These are phyloP conservation scores for Calycina marina DNA, from an alignment of 2,329 filamentous ascomycete genomes.

Conservation along the genomic window DNA sequence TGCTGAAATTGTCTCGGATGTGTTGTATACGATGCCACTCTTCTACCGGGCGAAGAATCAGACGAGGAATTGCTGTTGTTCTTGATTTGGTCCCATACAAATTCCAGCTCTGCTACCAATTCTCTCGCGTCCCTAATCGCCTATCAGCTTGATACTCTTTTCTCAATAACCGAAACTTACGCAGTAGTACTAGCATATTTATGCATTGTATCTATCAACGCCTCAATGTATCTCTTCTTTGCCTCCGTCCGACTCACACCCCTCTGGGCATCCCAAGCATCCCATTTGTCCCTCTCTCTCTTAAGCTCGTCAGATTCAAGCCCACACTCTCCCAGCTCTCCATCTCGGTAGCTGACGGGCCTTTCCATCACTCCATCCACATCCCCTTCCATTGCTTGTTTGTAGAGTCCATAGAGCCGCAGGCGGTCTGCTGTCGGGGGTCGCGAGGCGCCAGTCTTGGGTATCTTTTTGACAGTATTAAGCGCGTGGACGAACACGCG, in stretches of 20 bases:
- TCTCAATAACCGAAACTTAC: conserved; percentile 28
- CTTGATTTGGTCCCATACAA: conserved; percentile 97
- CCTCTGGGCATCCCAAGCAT: conserved; percentile 85
- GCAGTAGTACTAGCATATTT: conserved; percentile 74
- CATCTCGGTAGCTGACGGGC: conserved; percentile 46
- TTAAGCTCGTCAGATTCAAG: conserved; percentile 27
- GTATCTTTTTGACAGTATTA: conserved; percentile 96
- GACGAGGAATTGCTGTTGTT: conserved; percentile 59
- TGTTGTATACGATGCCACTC: conserved; percentile 18
- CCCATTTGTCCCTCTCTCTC: conserved; percentile 58
- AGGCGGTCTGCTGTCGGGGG: conserved; percentile 76
- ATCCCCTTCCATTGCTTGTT: conserved; percentile 97
- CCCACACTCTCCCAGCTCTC: conserved; percentile 30
- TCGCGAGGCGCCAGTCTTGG: conserved; percentile 78
- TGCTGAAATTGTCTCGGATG: conserved; percentile 29
- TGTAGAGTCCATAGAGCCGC: conserved; percentile 93
- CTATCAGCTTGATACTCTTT: conserved; percentile 6
- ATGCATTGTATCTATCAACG: conserved; percentile 93
- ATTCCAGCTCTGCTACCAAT: conserved; percentile 88
- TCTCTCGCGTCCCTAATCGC: conserved; percentile 57
- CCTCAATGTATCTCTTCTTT: conserved; percentile 86
- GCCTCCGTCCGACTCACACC: conserved; percentile 78
- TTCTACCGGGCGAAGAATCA: conserved; percentile 36
- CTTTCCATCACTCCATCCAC: conserved; percentile 88
- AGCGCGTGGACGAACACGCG: conserved; percentile 97